Conservation (phyloP, 441 rosid species). For the Adansonia gregorii region DNA sequence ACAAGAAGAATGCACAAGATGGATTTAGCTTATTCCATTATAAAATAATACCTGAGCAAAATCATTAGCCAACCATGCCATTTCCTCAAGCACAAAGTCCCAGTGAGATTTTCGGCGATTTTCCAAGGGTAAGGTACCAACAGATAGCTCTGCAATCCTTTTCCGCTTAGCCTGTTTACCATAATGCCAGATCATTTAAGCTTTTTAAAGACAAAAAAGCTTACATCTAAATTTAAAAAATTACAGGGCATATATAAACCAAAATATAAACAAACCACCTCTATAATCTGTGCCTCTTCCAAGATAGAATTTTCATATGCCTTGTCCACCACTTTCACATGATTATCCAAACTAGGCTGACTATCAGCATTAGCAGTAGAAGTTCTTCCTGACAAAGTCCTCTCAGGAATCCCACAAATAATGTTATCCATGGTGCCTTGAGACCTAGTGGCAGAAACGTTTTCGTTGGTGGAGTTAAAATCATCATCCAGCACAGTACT, state of each 20-base stretch:
- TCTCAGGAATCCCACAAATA: conserved; percentile 45
- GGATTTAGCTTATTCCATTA: conserved; percentile 12
- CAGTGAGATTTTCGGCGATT: conserved; percentile 69
- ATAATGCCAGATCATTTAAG: conserved; percentile 33
- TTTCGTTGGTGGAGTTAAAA: conserved; percentile 42
- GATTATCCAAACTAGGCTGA: conserved; percentile 48
- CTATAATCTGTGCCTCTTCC: conserved; percentile 88
- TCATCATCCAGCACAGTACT: conserved; percentile 36
- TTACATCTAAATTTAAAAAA: conserved; percentile 30
- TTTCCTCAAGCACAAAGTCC: conserved; percentile 99
- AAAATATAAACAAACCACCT: conserved; percentile 56
- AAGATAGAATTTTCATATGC: conserved; percentile 79
- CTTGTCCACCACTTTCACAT: conserved; percentile 50
- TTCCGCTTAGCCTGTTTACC: conserved; percentile 80
- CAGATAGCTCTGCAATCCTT: conserved; percentile 87
- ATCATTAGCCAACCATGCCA: conserved; percentile 99
- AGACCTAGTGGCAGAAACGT: conserved; percentile 39
- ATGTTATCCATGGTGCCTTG: conserved; percentile 44
- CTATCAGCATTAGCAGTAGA: conserved; percentile 45
- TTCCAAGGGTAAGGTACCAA: conserved; percentile 56
- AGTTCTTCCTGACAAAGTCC: conserved; percentile 40
- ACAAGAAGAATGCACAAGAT: conserved; percentile 14
- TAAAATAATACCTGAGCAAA: conserved; percentile 81
- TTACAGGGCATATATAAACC: conserved; percentile 28
- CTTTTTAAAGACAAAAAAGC: conserved; percentile 29